Evolutionary conservation across 495 filamentous ascomycete genomes (phyloP), one percentile per base, ranked within the genome.

Genomic region (Neurospora sublineolata): DNA sequence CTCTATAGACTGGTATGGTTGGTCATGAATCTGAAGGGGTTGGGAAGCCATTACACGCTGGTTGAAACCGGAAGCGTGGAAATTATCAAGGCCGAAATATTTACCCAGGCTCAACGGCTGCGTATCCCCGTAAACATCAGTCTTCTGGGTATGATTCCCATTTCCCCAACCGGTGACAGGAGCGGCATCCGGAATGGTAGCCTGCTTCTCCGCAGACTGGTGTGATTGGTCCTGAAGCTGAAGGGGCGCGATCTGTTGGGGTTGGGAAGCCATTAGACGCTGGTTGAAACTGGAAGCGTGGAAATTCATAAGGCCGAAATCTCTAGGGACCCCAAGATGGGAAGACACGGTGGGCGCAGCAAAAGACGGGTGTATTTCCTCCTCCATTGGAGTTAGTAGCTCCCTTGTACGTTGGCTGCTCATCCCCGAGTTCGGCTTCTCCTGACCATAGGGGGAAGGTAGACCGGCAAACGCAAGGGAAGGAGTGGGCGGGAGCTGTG

Each of bases 81-180:
- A 71, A 23, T 78, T 74, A n/a, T n/a, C n/a, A n/a, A n/a, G n/a
- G n/a, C n/a, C n/a, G 73, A 84, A 86, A 71, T 87, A 83, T n/a
- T n/a, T n/a, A 40, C 83, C 82, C n/a, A 84, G 85, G 58, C 87
- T 83, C 23, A 85, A 81, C 3, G 84, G 82, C n/a, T 85, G 73
- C 37, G 77, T 75, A 67, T 71, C 75, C 46, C 73, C 71, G 76
- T 73, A 75, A 36, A 71, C 73, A 8, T 79, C 70, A 16, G 27
- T 70, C 20, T n/a, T 1, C 5, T 80, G 80, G 20, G 83, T 81
- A 46, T 82, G 81, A 30, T 83, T 73, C 46, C 82, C 74, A 20
- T 82, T 79, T 33, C 72, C 76, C 86, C 84, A 88, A 2, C 23
- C 52, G 23, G 52, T 30, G 27, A 60, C 52, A 60, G 52, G 27